A percentile compares a stretch with the other conserved stretches of the same genome.
Evolutionary conservation across 2,329 filamentous ascomycete genomes (phyloP).

Genomic region (Aspergillus sp.): DNA sequence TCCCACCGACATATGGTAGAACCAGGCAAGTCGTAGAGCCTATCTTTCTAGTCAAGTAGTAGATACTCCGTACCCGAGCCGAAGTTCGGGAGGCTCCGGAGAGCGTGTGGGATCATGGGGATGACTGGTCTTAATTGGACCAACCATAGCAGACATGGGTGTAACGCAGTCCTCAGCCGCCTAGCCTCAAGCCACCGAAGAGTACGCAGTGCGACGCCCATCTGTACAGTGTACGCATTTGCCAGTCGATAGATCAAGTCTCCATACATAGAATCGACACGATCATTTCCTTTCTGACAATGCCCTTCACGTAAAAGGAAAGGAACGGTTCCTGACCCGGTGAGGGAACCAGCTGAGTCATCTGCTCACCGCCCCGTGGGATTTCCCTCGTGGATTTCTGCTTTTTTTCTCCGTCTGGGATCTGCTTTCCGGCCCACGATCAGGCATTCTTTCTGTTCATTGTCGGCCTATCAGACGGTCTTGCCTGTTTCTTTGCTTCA

Average conservation of each 20-base stretch:
- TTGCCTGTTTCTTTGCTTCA: background rate
- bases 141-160: background rate
- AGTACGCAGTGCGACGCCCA: no score
- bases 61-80: background rate
- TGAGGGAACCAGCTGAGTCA: background rate
- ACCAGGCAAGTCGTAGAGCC: no score
- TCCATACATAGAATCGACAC: background rate
- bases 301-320: background rate
- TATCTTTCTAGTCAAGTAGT: background rate
- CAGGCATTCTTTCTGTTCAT: background rate
- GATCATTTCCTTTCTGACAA: background rate
- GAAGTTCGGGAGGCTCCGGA: slow-evolving; percentile 3
- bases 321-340: background rate
- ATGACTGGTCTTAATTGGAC: background rate
- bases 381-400: background rate
- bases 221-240: no score
- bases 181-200: background rate
- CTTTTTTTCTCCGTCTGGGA: slow-evolving; percentile 7
- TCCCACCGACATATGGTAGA: background rate
- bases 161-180: background rate
- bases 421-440: background rate
- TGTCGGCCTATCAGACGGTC: background rate
- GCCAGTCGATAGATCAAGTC: background rate
- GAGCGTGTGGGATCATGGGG: slow-evolving; percentile 1
- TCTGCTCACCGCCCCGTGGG: slow-evolving; percentile 1